Conservation (phyloP, 129 eudicot species). For the Apium graveolens region DNA sequence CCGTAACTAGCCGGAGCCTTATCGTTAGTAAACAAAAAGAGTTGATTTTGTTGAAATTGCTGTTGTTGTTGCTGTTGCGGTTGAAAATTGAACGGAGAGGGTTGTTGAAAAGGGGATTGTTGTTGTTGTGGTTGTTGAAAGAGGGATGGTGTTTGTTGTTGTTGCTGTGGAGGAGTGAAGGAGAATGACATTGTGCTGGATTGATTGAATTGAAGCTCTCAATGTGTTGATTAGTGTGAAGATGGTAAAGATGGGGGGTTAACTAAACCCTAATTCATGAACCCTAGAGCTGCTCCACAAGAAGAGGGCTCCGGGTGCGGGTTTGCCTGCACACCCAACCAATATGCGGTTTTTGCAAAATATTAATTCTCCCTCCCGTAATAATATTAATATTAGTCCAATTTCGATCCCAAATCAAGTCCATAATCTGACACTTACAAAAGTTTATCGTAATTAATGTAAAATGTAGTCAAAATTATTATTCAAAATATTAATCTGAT, state of each 20-base stretch:
- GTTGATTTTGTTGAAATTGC: conserved; percentile 52
- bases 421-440: no score
- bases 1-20: conserved; percentile 76
- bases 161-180: conserved; percentile 41
- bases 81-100: neutral
- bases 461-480: no score
- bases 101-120: conserved; percentile 16
- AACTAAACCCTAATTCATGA: neutral
- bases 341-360: no score
- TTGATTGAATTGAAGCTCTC: neutral
- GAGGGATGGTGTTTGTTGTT: conserved; percentile 31
- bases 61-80: conserved; percentile 30
- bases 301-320: no score
- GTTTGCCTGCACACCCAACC: no score
- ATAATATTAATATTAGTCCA: no score
- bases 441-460: no score
- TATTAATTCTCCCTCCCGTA: no score
- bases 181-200: conserved; percentile 51
- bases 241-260: no score
- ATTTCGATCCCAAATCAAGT: no score
- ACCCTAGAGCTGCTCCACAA: neutral
- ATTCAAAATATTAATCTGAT: no score
- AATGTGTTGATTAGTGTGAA: neutral
- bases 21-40: conserved; percentile 66
- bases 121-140: conserved; percentile 26